Conservation (phyloP, 352 stramenopile genomes). For the Phytophthora sojae region DNA sequence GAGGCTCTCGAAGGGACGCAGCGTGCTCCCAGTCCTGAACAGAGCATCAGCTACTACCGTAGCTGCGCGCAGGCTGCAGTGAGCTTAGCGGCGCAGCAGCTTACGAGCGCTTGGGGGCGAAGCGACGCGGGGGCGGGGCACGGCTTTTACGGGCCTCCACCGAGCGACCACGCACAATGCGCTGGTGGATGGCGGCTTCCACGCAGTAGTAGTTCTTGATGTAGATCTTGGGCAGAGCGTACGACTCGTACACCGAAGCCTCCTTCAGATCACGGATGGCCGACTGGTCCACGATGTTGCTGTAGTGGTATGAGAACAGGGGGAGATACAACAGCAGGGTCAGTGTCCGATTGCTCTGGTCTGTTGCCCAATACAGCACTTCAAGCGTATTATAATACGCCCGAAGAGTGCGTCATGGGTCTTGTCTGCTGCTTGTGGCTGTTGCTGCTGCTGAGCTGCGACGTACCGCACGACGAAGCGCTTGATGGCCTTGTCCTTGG, state of each 20-base stretch:
- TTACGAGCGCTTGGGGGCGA: conserved; percentile 77
- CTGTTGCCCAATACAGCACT: neutral
- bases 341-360: neutral
- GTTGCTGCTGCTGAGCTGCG: neutral
- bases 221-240: conserved; percentile 99
- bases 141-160: conserved; percentile 93
- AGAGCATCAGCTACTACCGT: conserved; percentile 36
- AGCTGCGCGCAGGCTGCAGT: neutral
- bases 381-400: conserved; percentile 14
- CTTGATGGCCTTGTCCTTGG: conserved; percentile 96
- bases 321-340: conserved; percentile 3
- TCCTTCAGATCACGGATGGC: conserved; percentile 99
- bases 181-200: conserved; percentile 98
- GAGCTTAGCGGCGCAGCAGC: conserved; percentile 24
- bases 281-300: conserved; percentile 99
- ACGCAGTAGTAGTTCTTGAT: conserved; percentile 99
- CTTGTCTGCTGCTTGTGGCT: neutral
- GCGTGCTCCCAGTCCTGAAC: conserved; percentile 24
- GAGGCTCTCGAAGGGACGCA: neutral
- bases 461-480: conserved; percentile 92
- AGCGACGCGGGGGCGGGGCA: conserved; percentile 91
- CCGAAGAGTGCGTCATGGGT: too few species aligned
- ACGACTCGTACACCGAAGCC: conserved; percentile 98
- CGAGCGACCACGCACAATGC: conserved; percentile 98
- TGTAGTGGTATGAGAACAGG: conserved; percentile 27